A percentile compares a stretch with the other conserved stretches of the same genome.
Evolutionary conservation across 305 asterid species (phyloP).

Genomic region (Solanum hybrid): DNA sequence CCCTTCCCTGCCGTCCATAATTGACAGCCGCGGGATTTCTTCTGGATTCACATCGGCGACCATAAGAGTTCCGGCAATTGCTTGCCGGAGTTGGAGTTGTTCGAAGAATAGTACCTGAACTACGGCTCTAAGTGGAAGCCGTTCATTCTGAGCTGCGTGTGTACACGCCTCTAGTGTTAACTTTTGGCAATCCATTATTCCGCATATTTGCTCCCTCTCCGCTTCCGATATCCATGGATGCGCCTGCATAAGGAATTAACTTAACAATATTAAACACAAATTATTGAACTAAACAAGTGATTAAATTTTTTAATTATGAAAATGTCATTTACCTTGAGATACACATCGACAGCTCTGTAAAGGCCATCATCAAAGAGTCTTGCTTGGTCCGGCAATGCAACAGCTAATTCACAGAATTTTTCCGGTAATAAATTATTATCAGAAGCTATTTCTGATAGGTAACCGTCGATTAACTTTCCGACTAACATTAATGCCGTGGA

Average conservation of each 20-base stretch:
- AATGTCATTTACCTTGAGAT: slow-evolving; percentile 55
- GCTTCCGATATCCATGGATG: slow-evolving; percentile 81
- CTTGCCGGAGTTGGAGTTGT: slow-evolving; percentile 96
- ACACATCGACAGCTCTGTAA: slow-evolving; percentile 94
- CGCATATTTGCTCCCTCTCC: slow-evolving; percentile 79
- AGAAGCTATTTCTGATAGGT: slow-evolving; percentile 89
- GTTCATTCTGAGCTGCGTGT: slow-evolving; percentile 95
- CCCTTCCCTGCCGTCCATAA: background rate
- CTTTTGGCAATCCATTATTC: slow-evolving; percentile 79
- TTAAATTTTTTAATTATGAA: background rate
- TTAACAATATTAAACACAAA: background rate
- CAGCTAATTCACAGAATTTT: slow-evolving; percentile 61
- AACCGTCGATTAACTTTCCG: slow-evolving; percentile 87
- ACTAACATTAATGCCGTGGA: slow-evolving; percentile 65
- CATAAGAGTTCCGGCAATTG: slow-evolving; percentile 71
- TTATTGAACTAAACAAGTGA: background rate
- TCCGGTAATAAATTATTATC: slow-evolving; percentile 83
- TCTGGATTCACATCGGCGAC: slow-evolving; percentile 31
- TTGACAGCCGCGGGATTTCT: slow-evolving; percentile 19
- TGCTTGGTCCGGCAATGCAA: slow-evolving; percentile 74
- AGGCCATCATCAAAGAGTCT: slow-evolving; percentile 88
- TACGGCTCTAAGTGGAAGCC: slow-evolving; percentile 87
- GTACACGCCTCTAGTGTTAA: slow-evolving; percentile 92
- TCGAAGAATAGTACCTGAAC: slow-evolving; percentile 92
- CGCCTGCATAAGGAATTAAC: slow-evolving; percentile 31